Evolutionary conservation across 1,284 basidiomycete species (phyloP).

Genomic region (Malassezia furfur): DNA sequence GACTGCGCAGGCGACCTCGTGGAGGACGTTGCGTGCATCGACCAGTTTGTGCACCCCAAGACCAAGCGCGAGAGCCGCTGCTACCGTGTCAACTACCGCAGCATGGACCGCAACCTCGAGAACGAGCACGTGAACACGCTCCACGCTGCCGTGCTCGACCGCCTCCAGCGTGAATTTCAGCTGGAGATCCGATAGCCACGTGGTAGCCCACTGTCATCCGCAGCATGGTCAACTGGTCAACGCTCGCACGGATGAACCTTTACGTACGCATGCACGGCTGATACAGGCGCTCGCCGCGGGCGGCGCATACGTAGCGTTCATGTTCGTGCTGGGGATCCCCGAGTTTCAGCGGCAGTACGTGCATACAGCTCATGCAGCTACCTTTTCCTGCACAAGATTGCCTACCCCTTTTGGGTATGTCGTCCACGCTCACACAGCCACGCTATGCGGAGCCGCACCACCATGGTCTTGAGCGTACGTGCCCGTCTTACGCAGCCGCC

Average conservation of each 20-base stretch:
- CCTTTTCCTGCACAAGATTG: conserved; percentile 62
- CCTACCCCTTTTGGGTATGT: conserved; percentile 54
- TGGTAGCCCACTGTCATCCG: neutral
- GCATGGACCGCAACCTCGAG: conserved; percentile 88
- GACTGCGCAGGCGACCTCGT: conserved; percentile 83
- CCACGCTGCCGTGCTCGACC: conserved; percentile 54
- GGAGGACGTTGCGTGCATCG: conserved; percentile 81
- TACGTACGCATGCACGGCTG: neutral
- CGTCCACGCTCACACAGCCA: neutral
- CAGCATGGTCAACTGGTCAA: conserved; percentile 11
- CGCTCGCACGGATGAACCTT: conserved; percentile 7
- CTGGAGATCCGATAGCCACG: conserved; percentile 29
- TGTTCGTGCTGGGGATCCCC: neutral
- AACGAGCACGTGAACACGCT: conserved; percentile 80
- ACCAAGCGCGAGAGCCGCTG: conserved; percentile 69
- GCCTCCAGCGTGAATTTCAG: conserved; percentile 50
- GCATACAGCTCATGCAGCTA: conserved; percentile 45
- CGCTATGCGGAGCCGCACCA: conserved; percentile 18
- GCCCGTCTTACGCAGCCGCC: conserved; percentile 54
- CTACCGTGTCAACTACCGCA: conserved; percentile 86
- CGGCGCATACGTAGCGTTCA: conserved; percentile 5
- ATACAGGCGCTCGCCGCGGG: neutral
- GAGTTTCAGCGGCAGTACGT: conserved; percentile 12
- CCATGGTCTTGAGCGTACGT: conserved; percentile 16
- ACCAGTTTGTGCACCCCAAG: conserved; percentile 84